Evolutionary conservation across 2,329 filamentous ascomycete genomes (phyloP), one percentile per base, ranked within the genome.

Genomic region (Aspergillus chevalieri): DNA sequence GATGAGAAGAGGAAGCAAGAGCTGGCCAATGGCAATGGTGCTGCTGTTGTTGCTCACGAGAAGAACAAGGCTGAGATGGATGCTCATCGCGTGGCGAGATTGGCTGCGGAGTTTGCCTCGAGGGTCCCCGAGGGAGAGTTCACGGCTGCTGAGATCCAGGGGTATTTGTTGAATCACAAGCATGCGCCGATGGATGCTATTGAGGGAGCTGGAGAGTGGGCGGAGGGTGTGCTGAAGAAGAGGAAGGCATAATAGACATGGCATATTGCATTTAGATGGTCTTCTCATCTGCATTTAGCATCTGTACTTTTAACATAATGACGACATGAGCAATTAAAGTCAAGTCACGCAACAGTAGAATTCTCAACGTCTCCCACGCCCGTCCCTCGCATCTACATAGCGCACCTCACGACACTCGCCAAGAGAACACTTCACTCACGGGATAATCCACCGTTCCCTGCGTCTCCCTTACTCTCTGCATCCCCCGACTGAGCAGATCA

Each of bases 61-160:
- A 47, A 46, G 7, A 15, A 42, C 3, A 24, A 48, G 38, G 28
- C 54, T 7, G 15, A 47, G 12, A 28, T 46, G 6, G 17, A 15
- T 26, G 14, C 8, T 8, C 54, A 57, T 9, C 59, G 71, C 21
- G 21, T 30, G 1, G 26, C 28, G 15, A 15, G 10, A 1, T 50
- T 70, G 41, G 64, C 67, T 0, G 51, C 46, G 4, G 52, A 65
- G 15, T 73, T 73, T 48, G 61, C 65, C 0, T 56, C 58, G 8
- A 42, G 52, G 6, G 50, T 72, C 14, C 69, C 70, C 1, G 52
- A 51, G 4, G 61, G 58, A 1, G 61, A 69, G 28, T 67, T 72
- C 47, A 68, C 68, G 0, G 65, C 69, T 19, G 70, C 69, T 10
- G 68, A 72, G 56, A 66, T 73, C 17, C 70, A 73, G 54, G 69